A percentile compares a stretch with the other conserved stretches of the same genome.
These are phyloP conservation scores for Coffea eugenioides DNA, from an alignment of 257 asterid genomes.

Conservation along the genomic window DNA sequence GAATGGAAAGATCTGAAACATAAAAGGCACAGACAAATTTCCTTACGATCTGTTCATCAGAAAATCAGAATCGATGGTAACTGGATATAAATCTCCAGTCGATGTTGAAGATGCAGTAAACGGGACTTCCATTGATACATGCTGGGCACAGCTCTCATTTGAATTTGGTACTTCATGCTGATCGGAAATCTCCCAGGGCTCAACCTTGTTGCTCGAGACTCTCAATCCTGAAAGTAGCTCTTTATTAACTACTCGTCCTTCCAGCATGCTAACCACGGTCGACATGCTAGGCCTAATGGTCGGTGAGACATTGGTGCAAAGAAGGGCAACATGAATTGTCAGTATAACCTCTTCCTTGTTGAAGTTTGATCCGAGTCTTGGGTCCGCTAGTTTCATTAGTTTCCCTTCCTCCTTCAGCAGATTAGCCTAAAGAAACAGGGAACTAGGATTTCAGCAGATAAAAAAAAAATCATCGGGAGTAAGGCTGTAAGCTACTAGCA, in stretches of 20 bases:
- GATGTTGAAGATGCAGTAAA: conserved; percentile 42
- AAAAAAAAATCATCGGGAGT: background rate
- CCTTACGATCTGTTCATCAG: background rate
- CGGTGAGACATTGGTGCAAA: conserved; percentile 42
- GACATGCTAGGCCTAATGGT: conserved; percentile 65
- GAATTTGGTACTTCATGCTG: background rate
- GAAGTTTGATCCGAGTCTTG: conserved; percentile 41
- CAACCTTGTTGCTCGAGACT: background rate
- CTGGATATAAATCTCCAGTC: conserved; percentile 50
- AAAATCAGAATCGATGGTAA: conserved; percentile 23
- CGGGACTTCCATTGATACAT: conserved; percentile 40
- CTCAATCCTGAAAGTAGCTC: conserved; percentile 19
- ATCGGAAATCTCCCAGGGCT: background rate
- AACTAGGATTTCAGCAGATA: background rate
- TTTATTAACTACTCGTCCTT: conserved; percentile 33
- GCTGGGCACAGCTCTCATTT: conserved; percentile 17
- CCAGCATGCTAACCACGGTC: conserved; percentile 58
- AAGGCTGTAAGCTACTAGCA: too few relatives aligned
- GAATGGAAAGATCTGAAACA: background rate
- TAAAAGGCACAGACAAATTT: background rate
- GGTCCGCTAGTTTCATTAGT: conserved; percentile 52
- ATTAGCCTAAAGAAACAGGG: conserved; percentile 35
- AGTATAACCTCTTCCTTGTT: conserved; percentile 35
- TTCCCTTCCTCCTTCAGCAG: conserved; percentile 40
- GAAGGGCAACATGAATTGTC: conserved; percentile 48